Conservation (phyloP, 495 filamentous ascomycete species). For the Hamigera avellanea region DNA sequence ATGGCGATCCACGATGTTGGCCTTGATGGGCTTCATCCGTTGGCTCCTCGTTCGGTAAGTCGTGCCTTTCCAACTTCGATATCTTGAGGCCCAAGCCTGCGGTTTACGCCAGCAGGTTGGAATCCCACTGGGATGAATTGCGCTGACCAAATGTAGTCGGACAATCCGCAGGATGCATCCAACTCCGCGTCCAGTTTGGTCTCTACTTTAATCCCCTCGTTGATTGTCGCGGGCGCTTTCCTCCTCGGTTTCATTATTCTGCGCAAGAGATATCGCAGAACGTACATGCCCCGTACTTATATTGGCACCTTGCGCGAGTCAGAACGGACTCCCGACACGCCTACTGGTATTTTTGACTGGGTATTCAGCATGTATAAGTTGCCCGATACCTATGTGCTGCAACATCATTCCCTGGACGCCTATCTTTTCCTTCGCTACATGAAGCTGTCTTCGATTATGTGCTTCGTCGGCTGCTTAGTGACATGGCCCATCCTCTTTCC, state of each 20-base stretch:
- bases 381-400: slow-evolving; percentile 72
- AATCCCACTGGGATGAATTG: background rate
- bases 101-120: too few species aligned
- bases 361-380: slow-evolving; percentile 63
- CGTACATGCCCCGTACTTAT: slow-evolving; percentile 84
- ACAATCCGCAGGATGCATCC: slow-evolving; percentile 11
- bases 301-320: slow-evolving; percentile 58
- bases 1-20: slow-evolving; percentile 18
- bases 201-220: slow-evolving; percentile 59
- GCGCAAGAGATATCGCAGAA: slow-evolving; percentile 56
- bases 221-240: slow-evolving; percentile 53
- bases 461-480: slow-evolving; percentile 68
- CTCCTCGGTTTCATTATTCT: slow-evolving; percentile 64
- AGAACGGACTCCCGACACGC: slow-evolving; percentile 55
- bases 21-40: slow-evolving; percentile 14
- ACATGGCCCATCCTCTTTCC: slow-evolving; percentile 83
- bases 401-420: slow-evolving; percentile 81
- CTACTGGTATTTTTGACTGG: slow-evolving; percentile 67
- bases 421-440: slow-evolving; percentile 83
- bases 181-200: slow-evolving; percentile 48
- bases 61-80: too few species aligned
- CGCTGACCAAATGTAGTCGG: background rate
- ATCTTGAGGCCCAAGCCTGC: too few species aligned
- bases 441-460: slow-evolving; percentile 57
- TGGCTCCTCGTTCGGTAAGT: slow-evolving; percentile 17